Base-by-base conservation (phyloP, 2,329 filamentous ascomycete genomes). In the Plectosphaerella sp. region DNA sequence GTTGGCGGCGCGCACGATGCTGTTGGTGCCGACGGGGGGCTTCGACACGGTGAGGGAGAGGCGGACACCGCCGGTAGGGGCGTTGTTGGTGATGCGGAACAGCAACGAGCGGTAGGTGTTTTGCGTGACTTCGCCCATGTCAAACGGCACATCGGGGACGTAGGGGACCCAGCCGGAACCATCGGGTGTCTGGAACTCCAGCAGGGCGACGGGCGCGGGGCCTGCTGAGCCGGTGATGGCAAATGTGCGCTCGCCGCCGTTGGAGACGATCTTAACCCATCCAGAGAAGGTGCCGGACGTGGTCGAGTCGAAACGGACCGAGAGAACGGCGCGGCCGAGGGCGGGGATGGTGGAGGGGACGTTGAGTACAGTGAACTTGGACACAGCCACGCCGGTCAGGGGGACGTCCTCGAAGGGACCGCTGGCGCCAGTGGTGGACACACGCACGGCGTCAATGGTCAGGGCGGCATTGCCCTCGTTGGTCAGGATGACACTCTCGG, bases 91-190 rank as follows among this genome's bases (percentile, higher is more conserved):
- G 22, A 83, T 61, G 1, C 80, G 72, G 62, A 84, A 68, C 47
- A 71, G 72, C 3, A 82, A 68, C 7, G 69, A 72, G 1, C 65
- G 67, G 0, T 72, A 74, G 0, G 67, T 72, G 39, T 78, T 79
- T 58, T 82, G 71, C 0, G 71, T 73, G 2, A 83, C 78, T 37
- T 77, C 75, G 10, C 79, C 80, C 56, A 83, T 83, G 0, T 90
- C 74, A 50, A 84, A 83, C 1, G 74, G 69, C 6, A 60, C 65
- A 2, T 63, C 68, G 3, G 66, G 53, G 7, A 67, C 57, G 52
- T 77, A 82, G 3, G 65, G 57, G 5, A 78, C 68, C 80, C 80
- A 84, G 1, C 68, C 70, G 2, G 60, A 63, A 5, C 74, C 77
- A 59, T 82, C 77, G 0, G 67, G 59, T 0, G 68, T 76, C 59